Conservation (phyloP, 192 early-diverging fungal species). For the Mortierella alpina region DNA sequence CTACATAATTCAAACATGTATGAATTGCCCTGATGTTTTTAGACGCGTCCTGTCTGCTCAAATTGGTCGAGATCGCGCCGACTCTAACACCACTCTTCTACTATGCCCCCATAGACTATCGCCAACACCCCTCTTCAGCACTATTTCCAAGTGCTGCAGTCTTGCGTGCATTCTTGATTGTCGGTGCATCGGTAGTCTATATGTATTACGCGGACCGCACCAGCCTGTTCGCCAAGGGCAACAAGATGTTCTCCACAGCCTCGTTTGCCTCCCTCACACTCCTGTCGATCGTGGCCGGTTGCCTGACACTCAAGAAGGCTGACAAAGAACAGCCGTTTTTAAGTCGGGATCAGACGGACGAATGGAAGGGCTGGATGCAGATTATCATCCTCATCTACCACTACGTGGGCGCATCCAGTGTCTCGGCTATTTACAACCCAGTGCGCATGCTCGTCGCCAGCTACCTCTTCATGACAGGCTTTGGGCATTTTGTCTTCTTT, state of each 20-base stretch:
- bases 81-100: neutral
- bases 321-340: conserved; percentile 65
- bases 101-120: conserved; percentile 13
- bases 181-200: conserved; percentile 64
- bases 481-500: conserved; percentile 81
- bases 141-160: conserved; percentile 54
- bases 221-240: conserved; percentile 71
- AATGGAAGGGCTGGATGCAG: conserved; percentile 94
- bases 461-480: conserved; percentile 87
- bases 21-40: neutral
- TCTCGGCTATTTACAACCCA: conserved; percentile 74
- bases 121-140: neutral
- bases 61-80: neutral
- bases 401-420: conserved; percentile 71
- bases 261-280: conserved; percentile 62
- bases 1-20: conserved; percentile 28
- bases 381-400: conserved; percentile 77
- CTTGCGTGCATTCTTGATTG: conserved; percentile 60
- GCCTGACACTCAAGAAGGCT: conserved; percentile 54
- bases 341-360: conserved; percentile 83
- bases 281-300: conserved; percentile 56
- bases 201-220: conserved; percentile 80
- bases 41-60: neutral
- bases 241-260: conserved; percentile 64
- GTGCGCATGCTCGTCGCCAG: conserved; percentile 80